phyloP scores from a whole-genome alignment of 345 rosid genomes.

The Aquilaria sinensis region DNA sequence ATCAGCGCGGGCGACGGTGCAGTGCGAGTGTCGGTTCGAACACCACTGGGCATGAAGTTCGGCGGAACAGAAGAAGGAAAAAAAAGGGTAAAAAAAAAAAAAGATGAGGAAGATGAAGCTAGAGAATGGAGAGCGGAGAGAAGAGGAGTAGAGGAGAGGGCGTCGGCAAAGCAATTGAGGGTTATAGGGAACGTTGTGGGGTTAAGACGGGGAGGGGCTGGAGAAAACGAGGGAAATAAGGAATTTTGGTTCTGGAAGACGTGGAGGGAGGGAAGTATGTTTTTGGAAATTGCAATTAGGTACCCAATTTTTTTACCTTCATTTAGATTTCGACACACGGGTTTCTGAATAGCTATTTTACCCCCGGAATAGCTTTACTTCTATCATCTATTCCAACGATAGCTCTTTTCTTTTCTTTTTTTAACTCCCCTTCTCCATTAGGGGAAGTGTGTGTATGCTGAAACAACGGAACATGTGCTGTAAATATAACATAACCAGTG shows the following conservation, averaged over 20 bases:
- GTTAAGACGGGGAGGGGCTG: conserved; percentile 11
- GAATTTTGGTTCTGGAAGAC: conserved; percentile 58
- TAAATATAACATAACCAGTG: too few species aligned
- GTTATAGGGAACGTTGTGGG: too few species aligned
- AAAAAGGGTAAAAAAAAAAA: too few species aligned
- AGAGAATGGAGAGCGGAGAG: not conserved
- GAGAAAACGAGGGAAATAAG: conserved; percentile 72
- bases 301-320: too few species aligned
- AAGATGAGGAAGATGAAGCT: not conserved
- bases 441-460: too few species aligned
- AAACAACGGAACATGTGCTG: too few species aligned
- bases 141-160: conserved; percentile 12
- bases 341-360: too few species aligned
- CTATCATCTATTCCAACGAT: too few species aligned
- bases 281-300: conserved; percentile 8
- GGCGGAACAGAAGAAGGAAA: not conserved
- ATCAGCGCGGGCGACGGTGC: conserved; percentile 29
- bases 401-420: too few species aligned
- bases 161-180: not conserved
- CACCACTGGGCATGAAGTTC: conserved; percentile 44
- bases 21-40: conserved; percentile 38
- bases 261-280: conserved; percentile 75
- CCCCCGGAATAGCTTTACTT: too few species aligned
- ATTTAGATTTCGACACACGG: too few species aligned
- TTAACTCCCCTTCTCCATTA: too few species aligned